These are phyloP conservation scores for Hypsizygus marmoreus DNA, from an alignment of 768 basidiomycete genomes.

Conservation along the genomic window DNA sequence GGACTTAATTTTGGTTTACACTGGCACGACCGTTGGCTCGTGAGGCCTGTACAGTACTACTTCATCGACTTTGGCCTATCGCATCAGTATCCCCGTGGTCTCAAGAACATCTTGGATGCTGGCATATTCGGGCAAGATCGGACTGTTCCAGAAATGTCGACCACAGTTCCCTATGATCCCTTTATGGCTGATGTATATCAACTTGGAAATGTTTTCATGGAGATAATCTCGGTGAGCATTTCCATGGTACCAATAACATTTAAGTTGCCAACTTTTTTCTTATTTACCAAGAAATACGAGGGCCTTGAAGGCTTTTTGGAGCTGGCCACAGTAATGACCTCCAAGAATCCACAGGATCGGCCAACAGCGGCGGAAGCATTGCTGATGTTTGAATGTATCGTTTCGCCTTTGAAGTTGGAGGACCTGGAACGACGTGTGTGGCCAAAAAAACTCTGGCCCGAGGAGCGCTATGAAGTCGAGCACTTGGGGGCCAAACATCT, in stretches of 20 bases:
- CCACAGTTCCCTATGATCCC: slow-evolving; percentile 1
- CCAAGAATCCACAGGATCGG: slow-evolving; percentile 3
- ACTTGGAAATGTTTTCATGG: neutral
- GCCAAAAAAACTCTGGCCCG: too few species aligned
- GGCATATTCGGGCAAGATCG: slow-evolving; percentile 2
- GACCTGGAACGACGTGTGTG: too few species aligned
- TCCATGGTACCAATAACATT: neutral
- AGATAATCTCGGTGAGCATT: neutral
- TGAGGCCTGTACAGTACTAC: neutral
- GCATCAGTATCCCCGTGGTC: neutral
- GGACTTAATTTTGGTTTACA: too few species aligned
- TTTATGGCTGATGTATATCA: slow-evolving; percentile 8
- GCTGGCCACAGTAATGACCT: slow-evolving; percentile 6
- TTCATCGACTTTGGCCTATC: slow-evolving; percentile 7
- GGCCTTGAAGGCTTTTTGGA: slow-evolving; percentile 1
- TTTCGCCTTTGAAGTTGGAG: too few species aligned
- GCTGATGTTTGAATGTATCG: too few species aligned
- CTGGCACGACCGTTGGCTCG: slow-evolving; percentile 1
- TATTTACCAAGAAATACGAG: slow-evolving; percentile 8
- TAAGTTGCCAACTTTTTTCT: too few species aligned
- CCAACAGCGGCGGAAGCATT: slow-evolving; percentile 1
- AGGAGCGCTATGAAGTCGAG: too few species aligned
- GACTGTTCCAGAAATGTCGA: neutral
- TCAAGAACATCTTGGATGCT: neutral
- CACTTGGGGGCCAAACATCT: too few species aligned